A percentile compares a stretch with the other conserved stretches of the same genome.
Evolutionary conservation across 2,329 filamentous ascomycete genomes (phyloP).

Genomic region (Daldinia eschscholtzii): DNA sequence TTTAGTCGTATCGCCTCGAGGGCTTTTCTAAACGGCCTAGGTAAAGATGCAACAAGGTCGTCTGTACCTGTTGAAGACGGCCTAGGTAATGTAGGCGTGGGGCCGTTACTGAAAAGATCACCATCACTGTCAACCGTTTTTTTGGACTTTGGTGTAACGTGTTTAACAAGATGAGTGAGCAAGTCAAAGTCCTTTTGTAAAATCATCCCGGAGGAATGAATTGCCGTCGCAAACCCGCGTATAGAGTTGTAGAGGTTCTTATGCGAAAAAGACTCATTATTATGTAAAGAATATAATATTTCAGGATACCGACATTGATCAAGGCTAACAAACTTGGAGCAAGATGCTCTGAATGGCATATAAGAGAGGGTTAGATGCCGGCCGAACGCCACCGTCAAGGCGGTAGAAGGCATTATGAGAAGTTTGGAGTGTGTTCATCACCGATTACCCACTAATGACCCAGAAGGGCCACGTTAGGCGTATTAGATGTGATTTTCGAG

Average conservation of each 20-base stretch:
- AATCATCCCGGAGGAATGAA: constrained; percentile 10
- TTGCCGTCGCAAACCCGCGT: constrained; percentile 27
- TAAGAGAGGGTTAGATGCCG: constrained; percentile 45
- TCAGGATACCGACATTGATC: constrained; percentile 44
- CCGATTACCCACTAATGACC: background rate
- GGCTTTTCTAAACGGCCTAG: constrained; percentile 34
- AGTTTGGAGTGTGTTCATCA: constrained; percentile 19
- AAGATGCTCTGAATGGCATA: constrained; percentile 43
- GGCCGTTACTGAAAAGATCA: background rate
- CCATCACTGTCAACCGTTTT: background rate
- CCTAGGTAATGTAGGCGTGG: background rate
- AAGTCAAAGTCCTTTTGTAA: constrained; percentile 30
- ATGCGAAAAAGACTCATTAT: background rate
- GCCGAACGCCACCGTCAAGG: constrained; percentile 42
- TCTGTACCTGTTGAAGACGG: background rate
- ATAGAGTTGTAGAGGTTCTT: background rate
- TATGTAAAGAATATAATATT: background rate
- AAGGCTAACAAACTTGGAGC: constrained; percentile 46
- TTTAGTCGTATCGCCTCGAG: constrained; percentile 43
- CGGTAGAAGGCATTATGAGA: constrained; percentile 43
- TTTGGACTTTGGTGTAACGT: background rate
- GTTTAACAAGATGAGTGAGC: constrained; percentile 33
- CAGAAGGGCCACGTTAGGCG: background rate
- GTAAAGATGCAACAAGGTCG: background rate
- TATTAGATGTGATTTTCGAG: background rate